Evolutionary conservation across 2,329 filamentous ascomycete genomes (phyloP).

Genomic region (Penicillium sp.): DNA sequence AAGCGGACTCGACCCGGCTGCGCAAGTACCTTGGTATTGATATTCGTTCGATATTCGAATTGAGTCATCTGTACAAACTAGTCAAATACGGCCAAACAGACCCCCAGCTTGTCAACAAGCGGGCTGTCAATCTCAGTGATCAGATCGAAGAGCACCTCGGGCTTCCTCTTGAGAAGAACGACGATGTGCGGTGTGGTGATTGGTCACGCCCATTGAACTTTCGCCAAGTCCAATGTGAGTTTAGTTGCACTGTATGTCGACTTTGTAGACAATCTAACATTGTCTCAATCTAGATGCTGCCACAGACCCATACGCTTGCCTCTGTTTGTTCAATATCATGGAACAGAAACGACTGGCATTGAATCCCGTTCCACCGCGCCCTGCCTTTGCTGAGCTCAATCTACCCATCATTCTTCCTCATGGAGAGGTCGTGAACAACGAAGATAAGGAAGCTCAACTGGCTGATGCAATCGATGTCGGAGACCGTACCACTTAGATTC

Average conservation of each 20-base stretch:
- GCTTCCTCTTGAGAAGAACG: slow-evolving; percentile 69
- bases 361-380: slow-evolving; percentile 63
- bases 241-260: too few species aligned
- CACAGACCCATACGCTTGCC: slow-evolving; percentile 73
- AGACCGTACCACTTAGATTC: slow-evolving; percentile 7
- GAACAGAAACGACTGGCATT: slow-evolving; percentile 63
- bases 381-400: slow-evolving; percentile 61
- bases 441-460: slow-evolving; percentile 7
- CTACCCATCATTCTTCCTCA: slow-evolving; percentile 56
- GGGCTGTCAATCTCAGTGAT: slow-evolving; percentile 57
- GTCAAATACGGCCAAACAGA: slow-evolving; percentile 59
- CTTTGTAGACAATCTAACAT: too few species aligned
- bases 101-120: slow-evolving; percentile 58
- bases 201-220: slow-evolving; percentile 62
- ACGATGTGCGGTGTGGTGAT: slow-evolving; percentile 62
- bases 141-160: slow-evolving; percentile 67
- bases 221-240: slow-evolving; percentile 65
- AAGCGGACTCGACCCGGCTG: slow-evolving; percentile 64
- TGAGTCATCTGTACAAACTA: slow-evolving; percentile 74
- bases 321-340: slow-evolving; percentile 66
- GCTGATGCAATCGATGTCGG: slow-evolving; percentile 11
- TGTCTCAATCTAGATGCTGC: slow-evolving; percentile 59
- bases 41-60: slow-evolving; percentile 64
- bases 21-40: slow-evolving; percentile 60
- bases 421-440: slow-evolving; percentile 23